Conservation (phyloP, 2,329 filamentous ascomycete genomes). For the Intubia oerlemansii region DNA sequence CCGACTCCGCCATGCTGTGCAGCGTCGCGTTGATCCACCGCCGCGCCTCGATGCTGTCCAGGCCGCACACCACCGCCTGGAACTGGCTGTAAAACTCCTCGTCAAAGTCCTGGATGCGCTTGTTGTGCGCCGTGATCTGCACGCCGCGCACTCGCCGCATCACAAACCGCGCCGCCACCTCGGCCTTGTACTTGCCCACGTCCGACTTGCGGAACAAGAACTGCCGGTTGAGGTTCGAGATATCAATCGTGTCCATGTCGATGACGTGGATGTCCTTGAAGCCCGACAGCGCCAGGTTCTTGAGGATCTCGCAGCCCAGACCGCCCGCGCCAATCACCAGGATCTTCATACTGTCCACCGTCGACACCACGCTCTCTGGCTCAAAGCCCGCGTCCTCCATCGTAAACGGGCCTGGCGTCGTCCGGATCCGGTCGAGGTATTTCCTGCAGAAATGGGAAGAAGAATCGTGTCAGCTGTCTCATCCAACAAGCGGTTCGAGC, state of each 20-base stretch:
- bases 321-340: constrained; percentile 73
- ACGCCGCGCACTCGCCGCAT: constrained; percentile 77
- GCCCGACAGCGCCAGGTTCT: constrained; percentile 83
- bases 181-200: constrained; percentile 84
- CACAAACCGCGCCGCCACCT: constrained; percentile 80
- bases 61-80: constrained; percentile 75
- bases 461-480: neutral
- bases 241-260: constrained; percentile 99
- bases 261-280: constrained; percentile 98
- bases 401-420: constrained; percentile 59
- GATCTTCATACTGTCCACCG: constrained; percentile 50
- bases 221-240: constrained; percentile 92
- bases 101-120: constrained; percentile 91
- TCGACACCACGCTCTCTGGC: constrained; percentile 28
- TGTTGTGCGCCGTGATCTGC: constrained; percentile 82
- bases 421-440: constrained; percentile 65
- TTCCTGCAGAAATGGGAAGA: no score
- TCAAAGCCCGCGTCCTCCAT: constrained; percentile 32
- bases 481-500: neutral
- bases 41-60: constrained; percentile 94
- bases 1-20: constrained; percentile 57
- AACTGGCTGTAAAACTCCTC: constrained; percentile 96
- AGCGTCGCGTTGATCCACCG: constrained; percentile 95
- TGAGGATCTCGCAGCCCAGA: constrained; percentile 87
- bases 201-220: constrained; percentile 86